Percentiles rank a stretch among this genome's conserved stretches.
phyloP scores from a whole-genome alignment of 2,329 filamentous ascomycete genomes.

The Cercospora sesami region DNA sequence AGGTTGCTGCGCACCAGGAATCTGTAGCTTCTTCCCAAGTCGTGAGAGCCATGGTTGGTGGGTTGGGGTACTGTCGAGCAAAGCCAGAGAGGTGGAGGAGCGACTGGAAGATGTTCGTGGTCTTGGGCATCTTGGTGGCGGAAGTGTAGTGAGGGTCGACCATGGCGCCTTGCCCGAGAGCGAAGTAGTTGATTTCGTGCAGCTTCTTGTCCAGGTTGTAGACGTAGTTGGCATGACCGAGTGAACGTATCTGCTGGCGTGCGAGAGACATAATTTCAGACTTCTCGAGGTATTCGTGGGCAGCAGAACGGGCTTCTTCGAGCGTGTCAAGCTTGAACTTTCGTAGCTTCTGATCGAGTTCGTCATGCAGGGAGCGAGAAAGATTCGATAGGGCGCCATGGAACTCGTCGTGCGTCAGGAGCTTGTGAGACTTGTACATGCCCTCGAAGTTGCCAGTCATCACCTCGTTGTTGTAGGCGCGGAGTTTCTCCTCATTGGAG shows the following conservation, averaged over 20 bases:
- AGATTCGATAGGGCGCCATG: slow-evolving; percentile 9
- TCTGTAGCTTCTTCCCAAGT: slow-evolving; percentile 78
- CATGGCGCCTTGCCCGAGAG: slow-evolving; percentile 62
- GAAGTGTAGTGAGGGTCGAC: slow-evolving; percentile 64
- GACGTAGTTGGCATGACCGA: slow-evolving; percentile 37
- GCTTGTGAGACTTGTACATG: slow-evolving; percentile 16
- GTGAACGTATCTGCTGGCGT: slow-evolving; percentile 26
- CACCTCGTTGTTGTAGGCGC: slow-evolving; percentile 41
- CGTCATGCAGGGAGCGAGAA: slow-evolving; percentile 17
- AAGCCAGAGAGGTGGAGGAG: neutral
- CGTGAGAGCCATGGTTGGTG: slow-evolving; percentile 55
- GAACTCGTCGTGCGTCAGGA: slow-evolving; percentile 26
- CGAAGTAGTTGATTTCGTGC: slow-evolving; percentile 69
- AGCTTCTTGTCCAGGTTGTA: slow-evolving; percentile 34
- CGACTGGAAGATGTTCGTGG: neutral
- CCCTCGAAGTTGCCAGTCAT: slow-evolving; percentile 20
- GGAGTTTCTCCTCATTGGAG: slow-evolving; percentile 42
- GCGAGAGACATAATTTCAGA: slow-evolving; percentile 15
- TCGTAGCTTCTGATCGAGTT: slow-evolving; percentile 18
- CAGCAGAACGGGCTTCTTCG: slow-evolving; percentile 9
- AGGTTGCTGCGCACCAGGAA: slow-evolving; percentile 74
- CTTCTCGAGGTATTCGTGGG: slow-evolving; percentile 17
- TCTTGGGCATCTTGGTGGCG: slow-evolving; percentile 43
- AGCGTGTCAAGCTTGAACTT: slow-evolving; percentile 8
- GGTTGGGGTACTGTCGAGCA: slow-evolving; percentile 11